Evolutionary conservation across 75 land plant species (phyloP).

Genomic region (Sequoia sempervirens): DNA sequence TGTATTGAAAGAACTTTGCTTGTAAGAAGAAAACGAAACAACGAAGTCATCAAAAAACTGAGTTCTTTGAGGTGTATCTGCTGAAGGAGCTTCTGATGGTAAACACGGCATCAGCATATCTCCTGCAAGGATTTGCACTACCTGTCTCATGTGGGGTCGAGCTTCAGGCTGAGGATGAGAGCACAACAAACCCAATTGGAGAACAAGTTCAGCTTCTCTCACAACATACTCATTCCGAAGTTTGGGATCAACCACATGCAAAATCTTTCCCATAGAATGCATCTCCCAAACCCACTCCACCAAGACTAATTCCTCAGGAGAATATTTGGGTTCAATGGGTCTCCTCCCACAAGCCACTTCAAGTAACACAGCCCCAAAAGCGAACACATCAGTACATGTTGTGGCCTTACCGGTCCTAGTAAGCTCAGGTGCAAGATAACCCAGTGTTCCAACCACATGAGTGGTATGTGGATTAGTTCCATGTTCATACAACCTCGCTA

Average conservation of each 20-base stretch:
- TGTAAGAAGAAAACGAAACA: not conserved
- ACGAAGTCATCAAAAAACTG: not conserved
- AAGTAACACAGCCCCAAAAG: constrained; percentile 23
- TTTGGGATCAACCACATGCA: constrained; percentile 23
- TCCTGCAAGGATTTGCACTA: constrained; percentile 28
- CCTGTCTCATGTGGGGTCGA: constrained; percentile 34
- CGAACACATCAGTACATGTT: constrained; percentile 21
- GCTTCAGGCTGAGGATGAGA: constrained; percentile 17
- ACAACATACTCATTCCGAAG: constrained; percentile 10
- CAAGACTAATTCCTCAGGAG: constrained; percentile 15
- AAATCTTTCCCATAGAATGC: constrained; percentile 7
- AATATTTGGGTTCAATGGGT: constrained; percentile 16
- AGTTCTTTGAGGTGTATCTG: not conserved
- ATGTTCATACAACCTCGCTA: constrained; percentile 47
- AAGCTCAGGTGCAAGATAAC: constrained; percentile 30
- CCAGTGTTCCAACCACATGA: constrained; percentile 19
- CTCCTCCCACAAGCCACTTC: constrained; percentile 32
- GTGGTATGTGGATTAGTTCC: constrained; percentile 30
- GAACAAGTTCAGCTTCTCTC: constrained; percentile 19
- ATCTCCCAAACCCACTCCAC: constrained; percentile 27
- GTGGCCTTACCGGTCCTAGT: constrained; percentile 21
- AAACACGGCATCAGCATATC: constrained; percentile 16
- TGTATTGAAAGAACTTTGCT: not conserved
- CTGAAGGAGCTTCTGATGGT: not conserved
- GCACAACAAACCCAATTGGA: constrained; percentile 39